Percentiles rank a stretch among this genome's conserved stretches.
Evolutionary conservation across 768 basidiomycete species (phyloP).

Genomic region (Boletus rufocinnamomeus): DNA sequence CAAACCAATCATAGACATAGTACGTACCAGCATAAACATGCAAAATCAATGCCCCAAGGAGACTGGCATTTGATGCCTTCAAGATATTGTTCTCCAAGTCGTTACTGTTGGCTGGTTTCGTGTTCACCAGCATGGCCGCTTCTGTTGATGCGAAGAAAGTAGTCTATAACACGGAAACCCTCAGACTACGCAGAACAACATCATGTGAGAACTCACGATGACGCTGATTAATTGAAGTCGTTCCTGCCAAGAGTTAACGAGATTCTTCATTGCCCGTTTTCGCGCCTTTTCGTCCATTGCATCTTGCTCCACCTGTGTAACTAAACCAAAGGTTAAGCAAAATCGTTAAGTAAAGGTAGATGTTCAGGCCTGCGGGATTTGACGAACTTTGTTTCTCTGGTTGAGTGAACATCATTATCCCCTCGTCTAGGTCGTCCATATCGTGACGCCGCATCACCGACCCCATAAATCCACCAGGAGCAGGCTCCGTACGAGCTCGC

Average conservation of each 20-base stretch:
- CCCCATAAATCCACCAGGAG: slow-evolving; percentile 20
- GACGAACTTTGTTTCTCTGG: slow-evolving; percentile 26
- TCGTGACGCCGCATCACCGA: slow-evolving; percentile 20
- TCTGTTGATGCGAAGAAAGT: slow-evolving; percentile 65
- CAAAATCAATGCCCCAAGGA: slow-evolving; percentile 55
- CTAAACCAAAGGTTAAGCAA: slow-evolving; percentile 22
- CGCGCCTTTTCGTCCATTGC: slow-evolving; percentile 46
- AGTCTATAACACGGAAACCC: slow-evolving; percentile 39
- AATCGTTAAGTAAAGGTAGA: not conserved
- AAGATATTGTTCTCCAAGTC: slow-evolving; percentile 19
- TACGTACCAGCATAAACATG: slow-evolving; percentile 52
- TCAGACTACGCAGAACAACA: not conserved
- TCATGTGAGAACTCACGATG: slow-evolving; percentile 43
- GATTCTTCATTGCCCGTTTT: slow-evolving; percentile 47
- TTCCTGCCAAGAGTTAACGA: slow-evolving; percentile 65
- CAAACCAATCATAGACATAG: not conserved
- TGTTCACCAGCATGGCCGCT: slow-evolving; percentile 50
- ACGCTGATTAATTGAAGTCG: slow-evolving; percentile 60
- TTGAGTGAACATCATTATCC: not conserved
- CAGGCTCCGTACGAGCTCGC: slow-evolving; percentile 25
- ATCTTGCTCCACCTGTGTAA: slow-evolving; percentile 53
- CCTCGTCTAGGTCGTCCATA: slow-evolving; percentile 21
- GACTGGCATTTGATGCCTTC: slow-evolving; percentile 45
- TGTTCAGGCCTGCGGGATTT: not conserved
- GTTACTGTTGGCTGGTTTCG: slow-evolving; percentile 33